Evolutionary conservation across 148 eudicot genomes (phyloP), one percentile per base, ranked within the genome.

Genomic region (Suaeda aralocaspica): DNA sequence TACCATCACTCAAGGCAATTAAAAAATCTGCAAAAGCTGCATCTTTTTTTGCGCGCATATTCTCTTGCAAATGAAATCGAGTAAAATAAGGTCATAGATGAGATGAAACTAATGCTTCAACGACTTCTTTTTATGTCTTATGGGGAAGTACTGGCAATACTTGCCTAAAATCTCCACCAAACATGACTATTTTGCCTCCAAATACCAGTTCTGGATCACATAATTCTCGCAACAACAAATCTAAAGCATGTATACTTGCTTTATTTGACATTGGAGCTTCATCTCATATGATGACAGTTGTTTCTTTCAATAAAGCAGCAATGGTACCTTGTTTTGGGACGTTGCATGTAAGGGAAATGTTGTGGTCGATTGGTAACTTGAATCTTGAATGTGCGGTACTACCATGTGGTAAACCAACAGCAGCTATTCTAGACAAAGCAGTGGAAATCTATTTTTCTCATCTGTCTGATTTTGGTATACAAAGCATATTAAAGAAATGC

Each of bases 101-200:
- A 8, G 60, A 72, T 16, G 50, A 50, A 0, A 63, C 75, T n/a
- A 72, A 62, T 7, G 51, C 59, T 29, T 72, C 60, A 18, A 72
- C 60, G 0, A 21, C 50, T 24, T 63, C 68, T 5, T 9, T 1
- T 6, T 36, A 15, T 6, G 74, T 9, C 10, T 44, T 42, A 0
- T n/a, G 10, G 0, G 65, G 74, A 1, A 59, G n/a, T 4, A 70
- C 56, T 1, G 74, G 44, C 4, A 59, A 12, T 0, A 59, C 53
- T 29, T 70, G 74, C 0, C 74, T 4, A 24, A 60, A 60, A 18
- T 33, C 42, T 2, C 65, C 42, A 2, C 45, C 42, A 1, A 60
- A 18, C 5, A 64, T 33, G 0, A 64, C 31, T 1, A 64, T 51
- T 14, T 64, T 64, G 9, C 67, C n/a, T n/a, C n/a, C n/a, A n/a